Conservation (phyloP, 257 asterid genomes). For the Perilla frutescens region DNA sequence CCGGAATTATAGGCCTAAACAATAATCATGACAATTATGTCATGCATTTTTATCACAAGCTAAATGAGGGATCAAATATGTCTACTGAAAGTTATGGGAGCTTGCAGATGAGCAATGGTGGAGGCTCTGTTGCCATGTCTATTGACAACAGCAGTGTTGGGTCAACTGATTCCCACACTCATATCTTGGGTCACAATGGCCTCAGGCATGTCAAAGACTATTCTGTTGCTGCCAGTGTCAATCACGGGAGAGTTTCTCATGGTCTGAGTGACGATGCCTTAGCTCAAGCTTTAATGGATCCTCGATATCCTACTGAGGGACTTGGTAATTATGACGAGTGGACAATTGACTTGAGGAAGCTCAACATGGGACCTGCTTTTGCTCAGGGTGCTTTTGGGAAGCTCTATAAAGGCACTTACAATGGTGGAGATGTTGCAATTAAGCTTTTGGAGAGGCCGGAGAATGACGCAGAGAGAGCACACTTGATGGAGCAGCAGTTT, state of each 20-base stretch:
- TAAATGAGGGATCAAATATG: constrained; percentile 89
- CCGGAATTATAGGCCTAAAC: constrained; percentile 77
- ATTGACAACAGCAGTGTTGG: constrained; percentile 93
- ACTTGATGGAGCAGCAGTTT: constrained; percentile 95
- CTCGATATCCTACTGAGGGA: constrained; percentile 83
- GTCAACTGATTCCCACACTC: constrained; percentile 83
- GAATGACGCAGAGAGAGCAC: constrained; percentile 81
- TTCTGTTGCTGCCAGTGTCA: constrained; percentile 80
- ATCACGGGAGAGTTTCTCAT: constrained; percentile 68
- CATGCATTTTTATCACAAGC: constrained; percentile 85
- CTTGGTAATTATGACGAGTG: constrained; percentile 90
- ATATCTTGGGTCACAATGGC: constrained; percentile 84
- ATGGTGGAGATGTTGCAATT: constrained; percentile 93
- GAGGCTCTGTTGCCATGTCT: constrained; percentile 94
- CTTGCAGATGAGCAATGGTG: constrained; percentile 89
- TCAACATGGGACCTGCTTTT: constrained; percentile 95
- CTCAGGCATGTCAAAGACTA: constrained; percentile 84
- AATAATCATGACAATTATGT: constrained; percentile 73
- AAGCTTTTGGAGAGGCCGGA: constrained; percentile 96
- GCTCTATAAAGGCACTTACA: constrained; percentile 88
- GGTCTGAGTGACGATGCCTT: constrained; percentile 84
- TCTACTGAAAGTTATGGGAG: constrained; percentile 86
- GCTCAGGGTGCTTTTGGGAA: constrained; percentile 99
- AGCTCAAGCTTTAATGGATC: constrained; percentile 92
- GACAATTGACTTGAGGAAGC: constrained; percentile 94